Evolutionary conservation across 1,139 yeast species (phyloP).

Genomic region (Petasospora fabianii): DNA sequence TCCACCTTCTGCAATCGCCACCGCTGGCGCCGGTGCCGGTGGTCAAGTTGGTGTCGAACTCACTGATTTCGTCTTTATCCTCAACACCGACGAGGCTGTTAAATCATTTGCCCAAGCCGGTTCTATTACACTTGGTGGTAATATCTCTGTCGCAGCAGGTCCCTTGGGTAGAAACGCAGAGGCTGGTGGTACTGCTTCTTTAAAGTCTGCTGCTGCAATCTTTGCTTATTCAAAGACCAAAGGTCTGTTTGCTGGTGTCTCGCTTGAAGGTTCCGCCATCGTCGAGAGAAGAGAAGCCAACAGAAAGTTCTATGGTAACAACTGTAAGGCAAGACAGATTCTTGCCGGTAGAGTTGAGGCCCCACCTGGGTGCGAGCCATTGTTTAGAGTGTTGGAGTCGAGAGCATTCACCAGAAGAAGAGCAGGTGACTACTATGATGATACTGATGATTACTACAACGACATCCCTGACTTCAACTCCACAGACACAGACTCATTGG

Average conservation of each 20-base stretch:
- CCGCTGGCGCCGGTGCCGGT: slow-evolving; percentile 99
- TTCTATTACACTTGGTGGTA: slow-evolving; percentile 92
- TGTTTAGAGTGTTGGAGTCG: slow-evolving; percentile 82
- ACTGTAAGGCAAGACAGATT: slow-evolving; percentile 80
- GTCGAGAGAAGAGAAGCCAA: slow-evolving; percentile 96
- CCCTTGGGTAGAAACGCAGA: slow-evolving; percentile 97
- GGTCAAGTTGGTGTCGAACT: slow-evolving; percentile 96
- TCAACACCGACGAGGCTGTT: slow-evolving; percentile 84
- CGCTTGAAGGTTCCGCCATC: slow-evolving; percentile 93
- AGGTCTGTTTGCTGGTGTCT: slow-evolving; percentile 95
- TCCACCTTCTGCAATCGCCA: slow-evolving; percentile 93
- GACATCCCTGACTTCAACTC: slow-evolving; percentile 68
- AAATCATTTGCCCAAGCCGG: slow-evolving; percentile 94
- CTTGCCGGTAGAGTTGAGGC: slow-evolving; percentile 83
- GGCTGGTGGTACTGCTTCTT: slow-evolving; percentile 94
- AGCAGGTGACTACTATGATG: slow-evolving; percentile 36
- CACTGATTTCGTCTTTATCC: slow-evolving; percentile 92
- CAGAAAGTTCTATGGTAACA: slow-evolving; percentile 85
- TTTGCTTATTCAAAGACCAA: slow-evolving; percentile 94
- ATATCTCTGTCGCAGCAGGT: slow-evolving; percentile 96
- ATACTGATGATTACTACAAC: slow-evolving; percentile 44
- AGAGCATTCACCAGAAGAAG: slow-evolving; percentile 70
- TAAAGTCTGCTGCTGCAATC: slow-evolving; percentile 84
- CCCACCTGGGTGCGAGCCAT: slow-evolving; percentile 90
- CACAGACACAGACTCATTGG: slow-evolving; percentile 37